A percentile compares a stretch with the other conserved stretches of the same genome.
phyloP scores from a whole-genome alignment of 2,329 filamentous ascomycete species.

The Ascochyta koolunga region DNA sequence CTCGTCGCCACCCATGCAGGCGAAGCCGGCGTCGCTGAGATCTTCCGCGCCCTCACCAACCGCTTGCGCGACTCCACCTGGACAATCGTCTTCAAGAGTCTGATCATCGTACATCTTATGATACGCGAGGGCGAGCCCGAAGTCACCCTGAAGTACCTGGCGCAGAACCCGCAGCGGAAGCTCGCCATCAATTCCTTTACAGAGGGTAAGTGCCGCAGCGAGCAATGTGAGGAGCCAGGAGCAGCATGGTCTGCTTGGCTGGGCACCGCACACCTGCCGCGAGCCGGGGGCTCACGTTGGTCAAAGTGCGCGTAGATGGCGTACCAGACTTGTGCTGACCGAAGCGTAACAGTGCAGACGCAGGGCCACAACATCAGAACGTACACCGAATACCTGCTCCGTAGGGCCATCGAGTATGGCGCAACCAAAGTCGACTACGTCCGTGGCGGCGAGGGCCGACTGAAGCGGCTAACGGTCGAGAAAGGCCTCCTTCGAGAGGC shows the following conservation, averaged over 20 bases:
- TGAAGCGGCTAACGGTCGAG: slow-evolving; percentile 86
- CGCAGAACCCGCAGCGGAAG: slow-evolving; percentile 76
- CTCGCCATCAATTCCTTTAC: slow-evolving; percentile 90
- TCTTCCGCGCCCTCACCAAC: slow-evolving; percentile 89
- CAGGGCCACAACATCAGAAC: slow-evolving; percentile 94
- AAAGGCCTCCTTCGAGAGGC: slow-evolving; percentile 93
- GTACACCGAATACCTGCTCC: slow-evolving; percentile 85
- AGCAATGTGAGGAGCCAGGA: background rate
- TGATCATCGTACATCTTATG: slow-evolving; percentile 97
- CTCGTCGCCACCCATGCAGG: slow-evolving; percentile 92
- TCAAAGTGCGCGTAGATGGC: background rate
- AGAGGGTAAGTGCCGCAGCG: slow-evolving; percentile 68
- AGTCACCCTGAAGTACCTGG: slow-evolving; percentile 82
- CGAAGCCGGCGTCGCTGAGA: slow-evolving; percentile 92
- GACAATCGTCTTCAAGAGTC: slow-evolving; percentile 98
- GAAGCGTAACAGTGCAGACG: slow-evolving; percentile 76
- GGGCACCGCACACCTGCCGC: background rate
- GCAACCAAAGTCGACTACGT: slow-evolving; percentile 92
- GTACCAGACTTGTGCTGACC: slow-evolving; percentile 44
- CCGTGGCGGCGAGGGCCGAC: slow-evolving; percentile 75
- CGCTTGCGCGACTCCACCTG: slow-evolving; percentile 94
- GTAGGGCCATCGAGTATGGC: slow-evolving; percentile 80
- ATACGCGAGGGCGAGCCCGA: slow-evolving; percentile 92
- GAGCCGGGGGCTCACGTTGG: too few species aligned
- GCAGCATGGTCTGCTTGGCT: background rate